Evolutionary conservation across 1,139 yeast genomes (phyloP), one percentile per base, ranked within the genome.

Genomic region (Taphrina communis): DNA sequence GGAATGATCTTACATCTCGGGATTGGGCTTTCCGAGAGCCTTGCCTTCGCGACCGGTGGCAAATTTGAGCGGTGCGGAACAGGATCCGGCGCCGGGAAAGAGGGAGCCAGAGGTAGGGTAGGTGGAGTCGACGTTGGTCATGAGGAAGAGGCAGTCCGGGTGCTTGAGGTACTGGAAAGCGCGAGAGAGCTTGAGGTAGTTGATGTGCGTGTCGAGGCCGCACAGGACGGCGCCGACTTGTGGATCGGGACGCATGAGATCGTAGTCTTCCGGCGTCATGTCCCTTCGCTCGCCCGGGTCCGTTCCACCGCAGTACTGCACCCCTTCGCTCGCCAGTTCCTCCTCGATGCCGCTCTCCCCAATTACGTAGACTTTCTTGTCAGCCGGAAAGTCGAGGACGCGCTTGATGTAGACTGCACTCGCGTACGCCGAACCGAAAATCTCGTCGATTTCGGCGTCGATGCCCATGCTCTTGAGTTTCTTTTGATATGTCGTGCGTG

Each of bases 61-160:
- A 73, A 80, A 86, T 4, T 89, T 85, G n/a, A 91, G 86, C 0
- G 93, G 83, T 72, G 91, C 90, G 63, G 94, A 88, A 73, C 91
- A 86, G 1, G 97, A 88, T 0, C 99, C 99, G 0, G 99, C 98
- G 31, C 99, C 99, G 38, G 97, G 95, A 67, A 94, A 82, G 67
- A 90, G 84, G 74, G 86, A 83, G 0, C 97, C 97, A 77, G 90
- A 88, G 70, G 89, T 86, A 5, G 99, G 99, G 81, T 87, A 94
- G 0, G 99, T 94, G 0, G 97, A 89, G 77, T 94, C 99, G 61
- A 89, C 89, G 77, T 94, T 94, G n/a, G 99, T 94, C 39, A 97
- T 98, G 73, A 95, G 82, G 77, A 92, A 94, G 50, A 89, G 85
- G 6, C 91, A 82, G 1, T 85, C 82, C 65, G 88, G 87, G 73